phyloP scores from a whole-genome alignment of 345 rosid species.

The Eucalyptus curtisii region DNA sequence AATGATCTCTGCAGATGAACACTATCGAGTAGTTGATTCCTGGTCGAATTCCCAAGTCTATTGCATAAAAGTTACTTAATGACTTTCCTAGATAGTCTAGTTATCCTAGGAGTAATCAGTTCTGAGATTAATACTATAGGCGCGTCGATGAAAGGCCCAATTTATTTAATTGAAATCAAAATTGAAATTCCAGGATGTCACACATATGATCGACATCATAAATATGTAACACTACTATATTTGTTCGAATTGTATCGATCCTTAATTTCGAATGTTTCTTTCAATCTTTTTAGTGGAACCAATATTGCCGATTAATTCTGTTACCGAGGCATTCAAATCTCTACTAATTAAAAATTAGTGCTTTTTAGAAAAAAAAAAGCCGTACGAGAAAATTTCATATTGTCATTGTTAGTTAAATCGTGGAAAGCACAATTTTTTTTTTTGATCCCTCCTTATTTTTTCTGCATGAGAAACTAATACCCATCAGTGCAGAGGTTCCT shows the following conservation, averaged over 20 bases:
- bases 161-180: too few relatives aligned
- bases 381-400: background rate
- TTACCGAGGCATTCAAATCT: background rate
- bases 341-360: background rate
- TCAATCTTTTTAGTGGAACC: background rate
- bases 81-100: too few relatives aligned
- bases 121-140: too few relatives aligned
- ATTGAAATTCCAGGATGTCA: too few relatives aligned
- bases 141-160: too few relatives aligned
- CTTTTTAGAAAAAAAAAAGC: background rate
- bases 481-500: background rate
- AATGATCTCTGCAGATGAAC: too few relatives aligned
- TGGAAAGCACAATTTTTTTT: background rate
- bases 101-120: too few relatives aligned
- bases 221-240: background rate
- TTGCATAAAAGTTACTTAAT: too few relatives aligned
- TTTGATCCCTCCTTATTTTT: background rate
- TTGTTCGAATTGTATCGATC: background rate
- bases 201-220: background rate
- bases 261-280: background rate
- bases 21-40: too few relatives aligned
- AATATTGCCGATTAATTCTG: background rate
- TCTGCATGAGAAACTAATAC: background rate
- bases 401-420: background rate
- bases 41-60: too few relatives aligned